Evolutionary conservation across 768 basidiomycete genomes (phyloP), one percentile per base, ranked within the genome.

Genomic region (Astraeus odoratus): DNA sequence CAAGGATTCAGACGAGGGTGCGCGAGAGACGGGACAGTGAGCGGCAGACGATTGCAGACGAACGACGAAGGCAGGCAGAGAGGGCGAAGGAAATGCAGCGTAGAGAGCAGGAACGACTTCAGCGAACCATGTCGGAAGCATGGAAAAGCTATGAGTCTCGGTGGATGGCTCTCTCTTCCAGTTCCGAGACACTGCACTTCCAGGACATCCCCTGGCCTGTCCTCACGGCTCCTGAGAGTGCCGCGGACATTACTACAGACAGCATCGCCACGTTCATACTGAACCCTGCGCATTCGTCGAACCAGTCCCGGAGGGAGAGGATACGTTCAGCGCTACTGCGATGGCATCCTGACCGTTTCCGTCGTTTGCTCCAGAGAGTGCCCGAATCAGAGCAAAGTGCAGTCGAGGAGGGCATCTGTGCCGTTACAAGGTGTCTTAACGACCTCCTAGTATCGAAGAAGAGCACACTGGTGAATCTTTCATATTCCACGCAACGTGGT

Each of bases 331-430:
- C 83, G 0, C 73, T 84, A 60, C 73, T 84, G 18, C 71, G 83
- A 34, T 89, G 86, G 86, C 87, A 91, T 57, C 88, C 87, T 3
- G 87, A 90, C 61, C 68, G 84, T 36, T 88, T 88, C 66, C 65
- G 74, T 46, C 67, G 82, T 30, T 49, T 83, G 34, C 59, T 83
- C 43, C 59, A 55, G 12, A 70, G 77, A 54, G 77, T 87, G 2
- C 57, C 54, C 3, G 74, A 72, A 29, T 64, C 66, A 39, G 83
- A 88, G 29, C 76, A 57, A 55, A 66, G 50, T 16, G 53, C 52
- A 25, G 77, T 87, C 4, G 77, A 83, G 53, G 76, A 76, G 48
- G 79, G 75, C 0, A 81, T 80, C 12, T 84, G 83, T 7, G 66
- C 77, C 30, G 72, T 90, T 12, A 80, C 78, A 1, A 67, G 84